phyloP scores from a whole-genome alignment of 202 grass and related monocot genomes.

The Dendrocalamus latiflorus region DNA sequence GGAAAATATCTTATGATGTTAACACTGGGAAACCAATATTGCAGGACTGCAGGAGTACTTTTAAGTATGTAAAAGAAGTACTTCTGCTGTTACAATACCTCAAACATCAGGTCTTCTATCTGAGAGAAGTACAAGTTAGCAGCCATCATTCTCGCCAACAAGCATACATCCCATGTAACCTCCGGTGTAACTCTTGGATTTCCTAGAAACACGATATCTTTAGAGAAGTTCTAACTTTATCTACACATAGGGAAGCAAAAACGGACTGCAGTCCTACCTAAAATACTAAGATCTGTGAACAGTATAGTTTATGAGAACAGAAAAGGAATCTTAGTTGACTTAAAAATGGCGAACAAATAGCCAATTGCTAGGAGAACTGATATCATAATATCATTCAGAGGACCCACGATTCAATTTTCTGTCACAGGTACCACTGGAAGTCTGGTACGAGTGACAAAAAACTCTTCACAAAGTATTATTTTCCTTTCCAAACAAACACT shows the following conservation, averaged over 20 bases:
- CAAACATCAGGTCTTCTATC: constrained; percentile 99
- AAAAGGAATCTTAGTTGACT: not conserved
- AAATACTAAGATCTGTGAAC: not conserved
- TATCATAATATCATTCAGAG: not conserved
- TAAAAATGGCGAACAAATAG: not conserved
- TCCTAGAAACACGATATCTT: constrained; percentile 48
- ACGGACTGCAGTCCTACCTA: not conserved
- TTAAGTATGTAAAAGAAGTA: not conserved
- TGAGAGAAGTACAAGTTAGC: constrained; percentile 89
- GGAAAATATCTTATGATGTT: constrained; percentile 22
- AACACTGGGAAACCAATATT: constrained; percentile 7
- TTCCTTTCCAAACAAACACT: not conserved
- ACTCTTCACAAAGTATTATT: not conserved
- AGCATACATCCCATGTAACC: constrained; percentile 98
- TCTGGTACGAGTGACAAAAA: not conserved
- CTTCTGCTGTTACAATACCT: constrained; percentile 43
- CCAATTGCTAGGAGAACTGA: not conserved
- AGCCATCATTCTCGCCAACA: constrained; percentile 96
- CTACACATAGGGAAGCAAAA: not conserved
- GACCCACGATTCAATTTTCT: not conserved
- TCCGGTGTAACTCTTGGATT: constrained; percentile 98
- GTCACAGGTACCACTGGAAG: not conserved
- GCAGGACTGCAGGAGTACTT: not conserved
- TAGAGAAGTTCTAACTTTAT: constrained; percentile 12
- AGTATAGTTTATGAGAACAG: not conserved